phyloP scores from a whole-genome alignment of 2,329 filamentous ascomycete species.

The Fusarium sp. region DNA sequence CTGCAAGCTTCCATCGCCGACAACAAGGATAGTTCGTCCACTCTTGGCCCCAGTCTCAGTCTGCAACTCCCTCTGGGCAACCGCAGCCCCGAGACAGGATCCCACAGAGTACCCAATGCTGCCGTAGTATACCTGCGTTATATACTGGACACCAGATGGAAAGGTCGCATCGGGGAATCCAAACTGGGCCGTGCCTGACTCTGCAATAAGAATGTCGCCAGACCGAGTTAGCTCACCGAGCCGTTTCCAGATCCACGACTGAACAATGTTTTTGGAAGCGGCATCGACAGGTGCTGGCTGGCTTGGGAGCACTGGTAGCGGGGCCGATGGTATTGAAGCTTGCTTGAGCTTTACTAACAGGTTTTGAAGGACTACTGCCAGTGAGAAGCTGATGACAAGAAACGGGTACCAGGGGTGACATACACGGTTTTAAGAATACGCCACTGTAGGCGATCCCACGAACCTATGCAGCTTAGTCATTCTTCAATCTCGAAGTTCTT shows the following conservation, averaged over 20 bases:
- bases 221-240: conserved; percentile 9
- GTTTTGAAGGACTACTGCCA: conserved; percentile 10
- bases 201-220: conserved; percentile 22
- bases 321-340: background rate
- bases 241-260: conserved; percentile 32
- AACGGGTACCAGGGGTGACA: background rate
- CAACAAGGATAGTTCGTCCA: conserved; percentile 18
- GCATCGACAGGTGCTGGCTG: background rate
- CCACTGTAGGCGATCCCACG: background rate
- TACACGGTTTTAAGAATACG: conserved; percentile 22
- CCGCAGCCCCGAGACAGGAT: conserved; percentile 12
- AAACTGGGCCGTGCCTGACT: conserved; percentile 28
- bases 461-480: background rate
- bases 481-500: background rate
- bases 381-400: background rate
- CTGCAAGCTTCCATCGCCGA: conserved; percentile 29
- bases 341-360: background rate
- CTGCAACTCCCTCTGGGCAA: conserved; percentile 19
- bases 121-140: conserved; percentile 29
- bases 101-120: conserved; percentile 30
- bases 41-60: background rate
- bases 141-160: conserved; percentile 14
- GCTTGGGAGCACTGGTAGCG: background rate
- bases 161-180: conserved; percentile 23
- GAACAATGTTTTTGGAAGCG: conserved; percentile 11